Evolutionary conservation across 2,329 filamentous ascomycete genomes (phyloP), one percentile per base, ranked within the genome.

Genomic region (Bertia moriformis): DNA sequence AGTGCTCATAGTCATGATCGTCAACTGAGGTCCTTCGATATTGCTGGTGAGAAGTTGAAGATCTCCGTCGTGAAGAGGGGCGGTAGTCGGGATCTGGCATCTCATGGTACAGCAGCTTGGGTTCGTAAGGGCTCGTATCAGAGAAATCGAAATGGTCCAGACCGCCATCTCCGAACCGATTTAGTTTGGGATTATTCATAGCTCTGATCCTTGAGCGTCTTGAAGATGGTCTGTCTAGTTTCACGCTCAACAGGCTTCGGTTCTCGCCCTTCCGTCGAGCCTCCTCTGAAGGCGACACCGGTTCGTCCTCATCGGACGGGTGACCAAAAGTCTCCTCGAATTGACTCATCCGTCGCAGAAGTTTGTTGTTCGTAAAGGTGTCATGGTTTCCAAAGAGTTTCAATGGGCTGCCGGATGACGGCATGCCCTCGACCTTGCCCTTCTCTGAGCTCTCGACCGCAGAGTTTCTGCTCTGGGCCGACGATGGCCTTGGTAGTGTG

Each of bases 281-380:
- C 15, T 35, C 32, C 17, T 35, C 32, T 7, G 32, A 35, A 17
- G 32, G 32, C 15, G 32, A 35, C 10, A 17, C 10, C 10, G 32
- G 32, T 15, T 35, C 32, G 15, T 35, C 32, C 7, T 17, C 32
- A 13, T 35, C 32, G 7, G 32, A 35, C 7, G 7, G 10, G 17
- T 35, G 10, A 18, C 15, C 32, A 17, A 35, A 35, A 7, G 32
- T 35, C 15, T 35, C 32, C 15, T 35, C 32, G 17, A 35, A 35
- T 18, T 35, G 32, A 18, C 32, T 35, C 32, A 35, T 35, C 7
- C 32, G 32, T 10, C 32, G 32, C 10, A 35, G 32, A 35, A 35
- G 32, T 7, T 15, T 10, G 32, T 35, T 35, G 32, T 35, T 35
- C 7, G 32, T 35, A 17, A 35, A 35, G 15, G 32, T 35, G 32